Conservation (phyloP, 768 basidiomycete genomes). For the Tulasnella sp. region DNA sequence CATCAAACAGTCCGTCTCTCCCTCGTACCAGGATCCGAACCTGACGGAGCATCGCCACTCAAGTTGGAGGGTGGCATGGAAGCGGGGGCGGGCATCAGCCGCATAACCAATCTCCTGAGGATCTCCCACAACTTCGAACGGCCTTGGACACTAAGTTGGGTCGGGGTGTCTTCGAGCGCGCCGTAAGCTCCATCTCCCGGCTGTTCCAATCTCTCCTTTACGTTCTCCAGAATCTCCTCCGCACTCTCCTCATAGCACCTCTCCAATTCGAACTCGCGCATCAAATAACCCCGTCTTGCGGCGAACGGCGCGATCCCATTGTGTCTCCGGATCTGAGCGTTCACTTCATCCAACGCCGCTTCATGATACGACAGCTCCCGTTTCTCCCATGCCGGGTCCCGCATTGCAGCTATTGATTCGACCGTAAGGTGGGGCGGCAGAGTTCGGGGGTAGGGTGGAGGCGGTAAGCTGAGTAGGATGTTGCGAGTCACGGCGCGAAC, state of each 20-base stretch:
- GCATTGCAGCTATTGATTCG: slow-evolving; percentile 50
- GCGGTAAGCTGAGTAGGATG: slow-evolving; percentile 53
- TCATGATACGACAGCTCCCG: slow-evolving; percentile 71
- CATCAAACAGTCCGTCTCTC: background rate
- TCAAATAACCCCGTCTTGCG: slow-evolving; percentile 67
- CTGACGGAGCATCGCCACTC: slow-evolving; percentile 6
- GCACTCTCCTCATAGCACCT: slow-evolving; percentile 56
- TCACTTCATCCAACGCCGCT: slow-evolving; percentile 68
- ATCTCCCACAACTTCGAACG: background rate
- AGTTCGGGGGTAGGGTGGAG: slow-evolving; percentile 46
- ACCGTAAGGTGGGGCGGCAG: slow-evolving; percentile 38
- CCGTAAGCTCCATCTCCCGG: background rate
- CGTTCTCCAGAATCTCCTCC: slow-evolving; percentile 55
- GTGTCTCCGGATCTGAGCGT: slow-evolving; percentile 74
- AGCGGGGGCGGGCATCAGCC: slow-evolving; percentile 27
- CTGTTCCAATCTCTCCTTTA: slow-evolving; percentile 42
- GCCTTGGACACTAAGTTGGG: background rate
- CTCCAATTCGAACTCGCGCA: slow-evolving; percentile 61
- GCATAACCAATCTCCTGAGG: slow-evolving; percentile 19
- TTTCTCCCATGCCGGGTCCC: slow-evolving; percentile 71
- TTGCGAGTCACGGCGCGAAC: slow-evolving; percentile 72
- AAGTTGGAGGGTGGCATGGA: background rate
- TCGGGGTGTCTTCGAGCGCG: background rate
- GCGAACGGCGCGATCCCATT: slow-evolving; percentile 79
- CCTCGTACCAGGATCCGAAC: background rate